Percentiles rank a stretch among this genome's conserved stretches.
phyloP scores from a whole-genome alignment of 2,329 filamentous ascomycete genomes.

The Bipolaris victoriae region DNA sequence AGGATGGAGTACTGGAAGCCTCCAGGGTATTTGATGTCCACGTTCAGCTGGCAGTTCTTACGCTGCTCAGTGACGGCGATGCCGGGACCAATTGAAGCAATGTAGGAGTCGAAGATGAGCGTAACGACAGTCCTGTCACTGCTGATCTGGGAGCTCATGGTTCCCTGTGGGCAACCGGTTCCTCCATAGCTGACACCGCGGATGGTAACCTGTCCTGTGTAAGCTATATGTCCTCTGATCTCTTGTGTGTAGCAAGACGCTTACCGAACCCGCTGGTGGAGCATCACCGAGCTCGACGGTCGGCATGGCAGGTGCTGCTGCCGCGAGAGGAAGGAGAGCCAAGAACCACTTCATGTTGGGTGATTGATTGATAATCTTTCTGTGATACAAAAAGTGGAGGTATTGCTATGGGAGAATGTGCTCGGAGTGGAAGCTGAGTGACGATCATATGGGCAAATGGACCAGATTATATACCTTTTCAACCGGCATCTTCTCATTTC shows the following conservation, averaged over 20 bases:
- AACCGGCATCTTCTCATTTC: slow-evolving; percentile 22
- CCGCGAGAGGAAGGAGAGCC: slow-evolving; percentile 43
- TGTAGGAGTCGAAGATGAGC: slow-evolving; percentile 60
- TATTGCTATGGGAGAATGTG: slow-evolving; percentile 26
- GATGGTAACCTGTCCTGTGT: slow-evolving; percentile 49
- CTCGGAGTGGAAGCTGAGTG: slow-evolving; percentile 37
- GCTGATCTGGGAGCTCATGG: slow-evolving; percentile 53
- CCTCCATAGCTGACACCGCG: slow-evolving; percentile 55
- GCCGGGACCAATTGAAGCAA: slow-evolving; percentile 57
- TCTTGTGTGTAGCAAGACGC: background rate
- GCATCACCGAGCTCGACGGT: slow-evolving; percentile 33
- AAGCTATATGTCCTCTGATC: slow-evolving; percentile 6
- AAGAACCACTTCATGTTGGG: slow-evolving; percentile 49
- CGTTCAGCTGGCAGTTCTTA: slow-evolving; percentile 62
- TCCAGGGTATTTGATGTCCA: slow-evolving; percentile 58
- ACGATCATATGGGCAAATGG: slow-evolving; percentile 38
- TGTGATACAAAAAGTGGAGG: slow-evolving; percentile 21
- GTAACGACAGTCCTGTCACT: slow-evolving; percentile 56
- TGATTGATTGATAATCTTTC: slow-evolving; percentile 20
- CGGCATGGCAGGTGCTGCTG: slow-evolving; percentile 34
- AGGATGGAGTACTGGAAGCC: slow-evolving; percentile 62
- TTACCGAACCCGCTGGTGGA: slow-evolving; percentile 40
- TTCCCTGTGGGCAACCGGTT: slow-evolving; percentile 55
- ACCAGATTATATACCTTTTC: slow-evolving; percentile 43
- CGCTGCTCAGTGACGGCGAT: slow-evolving; percentile 53